Evolutionary conservation across 768 basidiomycete genomes (phyloP).

Genomic region (Calocera viscosa): DNA sequence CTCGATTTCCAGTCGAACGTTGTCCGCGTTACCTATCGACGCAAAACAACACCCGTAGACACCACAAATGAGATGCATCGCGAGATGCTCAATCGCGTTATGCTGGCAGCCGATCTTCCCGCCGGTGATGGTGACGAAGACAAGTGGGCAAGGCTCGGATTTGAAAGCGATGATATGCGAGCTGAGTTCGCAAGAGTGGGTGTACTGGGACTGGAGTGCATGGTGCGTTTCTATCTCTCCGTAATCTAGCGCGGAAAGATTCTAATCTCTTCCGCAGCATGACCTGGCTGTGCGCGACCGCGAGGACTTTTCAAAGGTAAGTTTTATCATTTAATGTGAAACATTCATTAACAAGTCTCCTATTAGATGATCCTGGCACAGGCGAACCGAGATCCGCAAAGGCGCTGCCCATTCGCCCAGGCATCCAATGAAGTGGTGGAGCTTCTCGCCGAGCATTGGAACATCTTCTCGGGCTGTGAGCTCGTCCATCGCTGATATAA

Average conservation of each 20-base stretch:
- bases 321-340: background rate
- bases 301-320: constrained; percentile 62
- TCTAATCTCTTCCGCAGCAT: constrained; percentile 31
- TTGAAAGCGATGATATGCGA: constrained; percentile 58
- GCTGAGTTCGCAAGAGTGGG: constrained; percentile 71
- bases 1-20: constrained; percentile 83
- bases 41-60: constrained; percentile 68
- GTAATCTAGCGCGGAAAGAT: background rate
- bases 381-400: constrained; percentile 54
- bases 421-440: constrained; percentile 81
- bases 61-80: constrained; percentile 33
- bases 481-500: constrained; percentile 15
- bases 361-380: constrained; percentile 68
- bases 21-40: constrained; percentile 61
- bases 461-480: constrained; percentile 72
- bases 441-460: constrained; percentile 73
- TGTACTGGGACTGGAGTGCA: constrained; percentile 66
- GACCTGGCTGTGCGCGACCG: constrained; percentile 55
- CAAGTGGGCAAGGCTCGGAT: constrained; percentile 72
- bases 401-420: constrained; percentile 69
- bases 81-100: constrained; percentile 50
- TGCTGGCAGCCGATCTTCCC: constrained; percentile 47
- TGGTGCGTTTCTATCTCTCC: constrained; percentile 36
- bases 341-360: constrained; percentile 13
- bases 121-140: constrained; percentile 34